Base-by-base conservation (phyloP, 148 eudicot genomes). In the Nepenthes gracilis region DNA sequence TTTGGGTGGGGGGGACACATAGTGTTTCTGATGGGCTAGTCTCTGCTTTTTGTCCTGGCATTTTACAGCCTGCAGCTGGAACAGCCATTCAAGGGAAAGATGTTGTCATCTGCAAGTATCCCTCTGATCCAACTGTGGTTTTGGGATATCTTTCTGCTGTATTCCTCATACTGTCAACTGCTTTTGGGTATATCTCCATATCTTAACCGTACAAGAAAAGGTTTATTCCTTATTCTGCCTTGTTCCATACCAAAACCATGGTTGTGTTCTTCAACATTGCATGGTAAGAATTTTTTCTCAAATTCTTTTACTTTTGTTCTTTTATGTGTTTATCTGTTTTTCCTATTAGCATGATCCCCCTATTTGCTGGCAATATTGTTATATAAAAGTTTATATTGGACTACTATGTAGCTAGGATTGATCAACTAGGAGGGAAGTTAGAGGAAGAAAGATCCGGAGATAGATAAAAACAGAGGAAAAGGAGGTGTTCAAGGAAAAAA, bases 81-180 rank as follows among this genome's bases (percentile, higher is more conserved):
- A 83, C 82, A 48, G 67, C 84, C 8, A 85, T 92, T 48, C 61
- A 70, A 1, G 90, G 97, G 36, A 92, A 88, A 65, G 96, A 73
- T 49, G 81, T 77, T 7, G 81, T 84, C 34, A 80, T 84, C 62
- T 92, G 97, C 94, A 88, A 85, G 72, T 92, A 80, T 65, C 84
- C 93, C 9, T 78, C 84, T 37, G 90, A 85, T 62, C 96, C 96
- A 12, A 73, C 81, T 6, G 88, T 85, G 40, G 75, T 43, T 58
- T 73, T 92, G 69, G 97, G 97, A 37, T 85, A 73, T 70, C 58
- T 85, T 38, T 88, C 96, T 5, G 64, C 73, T 59, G 86, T 14
- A 9, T 79, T 76, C 59, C 88, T 92, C 40, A 36, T 71, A 9
- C 68, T 74, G 47, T 76, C 83, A 15, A 66, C 85, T 12, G 63